Percentiles rank a stretch among this genome's conserved stretches.
phyloP scores from a whole-genome alignment of 495 filamentous ascomycete species.

The Trichoderma gamsii region DNA sequence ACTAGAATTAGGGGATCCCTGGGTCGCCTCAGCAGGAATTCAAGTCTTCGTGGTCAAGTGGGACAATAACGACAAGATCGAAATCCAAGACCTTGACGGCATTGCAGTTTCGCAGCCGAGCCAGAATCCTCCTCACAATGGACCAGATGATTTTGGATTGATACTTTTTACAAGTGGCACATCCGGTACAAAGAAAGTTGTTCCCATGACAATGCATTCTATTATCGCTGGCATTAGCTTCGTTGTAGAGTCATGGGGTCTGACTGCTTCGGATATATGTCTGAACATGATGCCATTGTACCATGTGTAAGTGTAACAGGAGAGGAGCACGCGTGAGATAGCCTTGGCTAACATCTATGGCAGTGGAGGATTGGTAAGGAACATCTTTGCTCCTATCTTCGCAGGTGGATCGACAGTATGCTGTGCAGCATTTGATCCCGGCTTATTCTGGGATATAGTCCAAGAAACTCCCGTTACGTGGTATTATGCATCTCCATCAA shows the following conservation, averaged over 20 bases:
- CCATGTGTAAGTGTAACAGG: constrained; percentile 27
- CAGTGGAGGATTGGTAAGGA: constrained; percentile 34
- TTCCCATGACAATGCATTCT: constrained; percentile 35
- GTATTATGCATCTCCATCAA: constrained; percentile 48
- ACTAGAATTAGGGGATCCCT: constrained; percentile 15
- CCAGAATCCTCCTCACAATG: constrained; percentile 13
- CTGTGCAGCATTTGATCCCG: constrained; percentile 42
- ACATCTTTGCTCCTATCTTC: constrained; percentile 36
- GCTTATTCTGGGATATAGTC: constrained; percentile 43
- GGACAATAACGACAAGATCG: constrained; percentile 11
- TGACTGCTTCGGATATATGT: constrained; percentile 32
- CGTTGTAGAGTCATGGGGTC: constrained; percentile 37
- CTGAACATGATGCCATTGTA: constrained; percentile 46
- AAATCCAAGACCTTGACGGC: neutral
- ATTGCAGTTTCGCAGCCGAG: neutral
- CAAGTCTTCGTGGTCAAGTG: constrained; percentile 17
- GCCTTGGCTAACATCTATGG: neutral
- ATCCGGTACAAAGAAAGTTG: constrained; percentile 41
- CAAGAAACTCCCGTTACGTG: constrained; percentile 35
- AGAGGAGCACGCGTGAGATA: too few species aligned
- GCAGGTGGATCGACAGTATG: constrained; percentile 39
- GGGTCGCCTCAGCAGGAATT: constrained; percentile 13
- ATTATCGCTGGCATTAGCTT: constrained; percentile 33
- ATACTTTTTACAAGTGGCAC: constrained; percentile 44
- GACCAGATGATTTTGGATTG: constrained; percentile 31